These are phyloP conservation scores for Zizania palustris DNA, from an alignment of 202 grass and related monocot species.

Conservation along the genomic window DNA sequence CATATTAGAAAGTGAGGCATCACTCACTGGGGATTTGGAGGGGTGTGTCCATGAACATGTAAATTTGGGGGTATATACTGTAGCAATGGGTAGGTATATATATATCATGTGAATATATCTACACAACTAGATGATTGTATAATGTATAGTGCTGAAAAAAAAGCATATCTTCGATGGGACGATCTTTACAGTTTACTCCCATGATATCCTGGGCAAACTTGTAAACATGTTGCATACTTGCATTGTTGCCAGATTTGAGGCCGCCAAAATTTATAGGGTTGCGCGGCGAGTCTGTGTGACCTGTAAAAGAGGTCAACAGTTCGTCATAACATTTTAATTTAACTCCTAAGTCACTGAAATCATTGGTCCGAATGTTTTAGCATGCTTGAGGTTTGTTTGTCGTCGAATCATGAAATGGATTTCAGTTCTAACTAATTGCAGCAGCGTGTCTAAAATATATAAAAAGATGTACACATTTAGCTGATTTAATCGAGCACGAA, in stretches of 20 bases:
- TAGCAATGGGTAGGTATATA: background rate
- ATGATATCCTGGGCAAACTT: background rate
- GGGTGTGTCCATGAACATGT: background rate
- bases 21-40: constrained; percentile 6
- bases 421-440: constrained; percentile 18
- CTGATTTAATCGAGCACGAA: background rate
- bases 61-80: background rate
- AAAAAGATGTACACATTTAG: background rate
- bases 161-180: background rate
- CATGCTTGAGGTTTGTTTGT: no score
- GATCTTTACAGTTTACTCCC: background rate
- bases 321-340: no score
- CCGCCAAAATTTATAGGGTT: no score
- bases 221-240: background rate
- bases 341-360: no score
- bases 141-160: constrained; percentile 16
- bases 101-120: constrained; percentile 22
- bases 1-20: constrained; percentile 40
- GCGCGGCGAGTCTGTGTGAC: no score
- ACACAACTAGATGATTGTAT: constrained; percentile 10
- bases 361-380: no score
- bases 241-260: background rate
- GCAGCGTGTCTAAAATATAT: background rate
- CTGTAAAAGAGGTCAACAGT: no score
- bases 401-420: background rate